Base-by-base conservation (phyloP, 768 basidiomycete species). In the Lactarius sp. region DNA sequence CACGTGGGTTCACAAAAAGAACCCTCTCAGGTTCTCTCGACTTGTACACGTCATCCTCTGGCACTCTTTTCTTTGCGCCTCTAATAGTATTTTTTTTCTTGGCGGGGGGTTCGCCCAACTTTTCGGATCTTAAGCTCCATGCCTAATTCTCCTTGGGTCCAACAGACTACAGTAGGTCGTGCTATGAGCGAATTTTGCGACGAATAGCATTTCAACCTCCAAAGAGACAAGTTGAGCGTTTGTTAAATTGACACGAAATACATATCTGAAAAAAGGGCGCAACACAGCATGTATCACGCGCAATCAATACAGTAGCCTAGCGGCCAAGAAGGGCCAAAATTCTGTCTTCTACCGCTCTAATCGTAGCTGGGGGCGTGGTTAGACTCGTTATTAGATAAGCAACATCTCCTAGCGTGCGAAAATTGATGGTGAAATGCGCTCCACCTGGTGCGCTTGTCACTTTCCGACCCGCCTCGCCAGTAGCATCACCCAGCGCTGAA, bases 381-480 rank as follows among this genome's bases (percentile, higher is more conserved):
- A 95, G 78, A 73, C 90, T 93, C 6, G 85, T 86, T 83, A 96
- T 95, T 71, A 94, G 90, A 73, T 96, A 96, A n/a, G 88, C 88
- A 9, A 94, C 86, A 71, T 94, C 85, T 0, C 96, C 96, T 42
- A 98, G 76, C 0, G 96, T 94, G 61, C 96, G 81, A 67, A 82
- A 94, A 72, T 98, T 90, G 22, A 98, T 81, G 41, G 82, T 80
- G 74, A 87, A 87, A 5, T 83, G 77, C n/a, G 77, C 78, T 41
- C 84, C 81, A 2, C 82, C 81, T 9, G 83, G 83, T 0, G 80
- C 79, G 0, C 78, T 64, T 4, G 82, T 64, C 52, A 42, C 22
- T 0, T 34, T 77, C 20, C 78, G 56, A 12, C 65, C 65, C 6
- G 72, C 71, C 31, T 68, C n/a, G n/a, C n/a, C 64, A 5, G 70